Base-by-base conservation (phyloP, 2,329 filamentous ascomycete genomes). In the Colletotrichum godetiae region DNA sequence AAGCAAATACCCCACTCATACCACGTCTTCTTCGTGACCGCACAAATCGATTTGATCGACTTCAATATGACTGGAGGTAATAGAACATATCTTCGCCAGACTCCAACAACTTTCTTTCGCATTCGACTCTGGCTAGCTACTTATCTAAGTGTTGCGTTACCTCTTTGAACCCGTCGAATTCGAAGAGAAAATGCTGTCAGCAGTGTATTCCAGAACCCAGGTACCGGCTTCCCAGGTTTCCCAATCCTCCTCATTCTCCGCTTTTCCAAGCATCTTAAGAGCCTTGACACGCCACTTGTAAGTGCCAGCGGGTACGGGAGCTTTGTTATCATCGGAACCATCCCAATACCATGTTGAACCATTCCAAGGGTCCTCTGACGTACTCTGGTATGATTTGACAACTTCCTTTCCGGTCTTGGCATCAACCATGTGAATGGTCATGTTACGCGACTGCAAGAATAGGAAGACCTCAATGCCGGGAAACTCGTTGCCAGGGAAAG, bases 321-420 rank as follows among this genome's bases (percentile, higher is more conserved):
- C 24, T 29, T 68, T 72, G n/a, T 68, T 55, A 2, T 11, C 69
- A 11, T 72, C 69, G 6, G 65, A 55, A 1, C 69, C 69, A 2
- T 72, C 58, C 69, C 69, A 68, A 11, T 68, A 72, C 69, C 69
- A 72, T 0, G 19, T 27, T 5, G 31, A n/a, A 2, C 2, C 35
- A 4, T 58, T 59, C 65, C 69, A 72, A 3, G 49, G 1, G 13
- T 37, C 58, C 5, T 37, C 58, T 0, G 69, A 53, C 8, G 69
- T 29, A 2, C 64, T 53, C 31, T 68, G 57, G 12, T 11, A 58
- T 0, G 35, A 27, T 19, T 19, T 27, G 1, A 29, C 15, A 1
- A 63, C 13, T 13, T 33, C 58, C 1, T 63, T 72, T 1, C 56
- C 42, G 10, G 69, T 53, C 0, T 42, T 10, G 1, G 65, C 65